A percentile compares a stretch with the other conserved stretches of the same genome.
Conservation (phyloP, 371 early-diverging fungal species). For the Mucor sp. region DNA sequence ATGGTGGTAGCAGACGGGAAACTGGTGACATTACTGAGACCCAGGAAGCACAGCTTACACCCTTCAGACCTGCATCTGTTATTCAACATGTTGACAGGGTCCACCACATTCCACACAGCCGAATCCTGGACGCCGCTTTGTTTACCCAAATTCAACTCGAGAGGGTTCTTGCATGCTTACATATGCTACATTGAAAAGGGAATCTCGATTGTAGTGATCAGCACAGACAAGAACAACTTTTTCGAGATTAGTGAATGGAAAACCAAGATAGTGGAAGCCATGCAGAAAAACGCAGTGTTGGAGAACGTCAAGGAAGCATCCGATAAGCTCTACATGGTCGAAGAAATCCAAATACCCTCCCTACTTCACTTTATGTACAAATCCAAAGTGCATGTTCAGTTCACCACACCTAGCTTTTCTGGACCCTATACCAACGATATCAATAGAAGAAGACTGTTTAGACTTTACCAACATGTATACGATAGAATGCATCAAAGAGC, state of each 20-base stretch:
- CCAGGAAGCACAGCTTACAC: conserved; percentile 78
- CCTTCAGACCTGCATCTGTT: conserved; percentile 85
- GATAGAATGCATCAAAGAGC: conserved; percentile 64
- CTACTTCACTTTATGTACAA: conserved; percentile 80
- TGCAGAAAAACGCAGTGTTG: conserved; percentile 32
- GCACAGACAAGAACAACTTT: conserved; percentile 83
- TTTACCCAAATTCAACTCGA: conserved; percentile 87
- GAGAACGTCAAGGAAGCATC: conserved; percentile 31
- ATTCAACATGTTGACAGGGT: conserved; percentile 80
- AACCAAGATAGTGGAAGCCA: conserved; percentile 54
- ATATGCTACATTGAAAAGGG: conserved; percentile 77
- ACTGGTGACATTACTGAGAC: conserved; percentile 77
- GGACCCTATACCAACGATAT: conserved; percentile 49
- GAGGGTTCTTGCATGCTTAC: conserved; percentile 89
- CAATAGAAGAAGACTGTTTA: conserved; percentile 54
- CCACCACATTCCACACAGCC: conserved; percentile 71
- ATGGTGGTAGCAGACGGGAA: conserved; percentile 77
- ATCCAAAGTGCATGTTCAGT: conserved; percentile 68
- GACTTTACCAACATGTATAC: conserved; percentile 67
- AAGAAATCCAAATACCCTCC: conserved; percentile 68
- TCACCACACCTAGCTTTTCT: conserved; percentile 64
- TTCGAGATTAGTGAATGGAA: conserved; percentile 79
- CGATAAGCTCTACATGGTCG: conserved; percentile 42
- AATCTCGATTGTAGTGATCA: conserved; percentile 74
- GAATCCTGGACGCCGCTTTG: conserved; percentile 97